Percentiles rank a stretch among this genome's conserved stretches.
Conservation (phyloP, 768 basidiomycete species). For the Pleurotus eryngii region DNA sequence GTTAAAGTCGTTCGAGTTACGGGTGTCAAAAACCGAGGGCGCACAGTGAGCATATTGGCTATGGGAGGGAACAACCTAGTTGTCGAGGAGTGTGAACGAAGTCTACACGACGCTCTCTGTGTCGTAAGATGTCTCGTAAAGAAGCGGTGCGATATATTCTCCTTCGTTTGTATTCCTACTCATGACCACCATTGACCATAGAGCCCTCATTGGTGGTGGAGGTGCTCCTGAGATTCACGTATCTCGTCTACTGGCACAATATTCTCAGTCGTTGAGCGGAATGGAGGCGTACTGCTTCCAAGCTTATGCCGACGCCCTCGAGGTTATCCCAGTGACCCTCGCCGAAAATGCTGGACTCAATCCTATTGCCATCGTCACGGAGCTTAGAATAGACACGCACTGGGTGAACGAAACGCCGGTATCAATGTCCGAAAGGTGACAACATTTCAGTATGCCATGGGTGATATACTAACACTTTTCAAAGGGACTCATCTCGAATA, state of each 20-base stretch:
- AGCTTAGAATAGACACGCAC: slow-evolving; percentile 91
- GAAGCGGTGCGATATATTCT: slow-evolving; percentile 65
- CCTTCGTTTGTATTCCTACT: neutral
- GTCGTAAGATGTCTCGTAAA: slow-evolving; percentile 98
- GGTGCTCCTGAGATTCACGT: slow-evolving; percentile 98
- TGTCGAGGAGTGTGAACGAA: slow-evolving; percentile 95
- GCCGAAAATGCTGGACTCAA: slow-evolving; percentile 99
- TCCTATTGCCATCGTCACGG: slow-evolving; percentile 97
- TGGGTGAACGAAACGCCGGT: slow-evolving; percentile 91
- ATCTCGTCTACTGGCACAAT: slow-evolving; percentile 85
- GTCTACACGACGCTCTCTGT: slow-evolving; percentile 97
- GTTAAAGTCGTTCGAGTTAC: slow-evolving; percentile 93
- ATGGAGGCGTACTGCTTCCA: slow-evolving; percentile 99
- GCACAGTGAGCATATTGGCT: slow-evolving; percentile 93
- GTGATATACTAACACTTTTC: neutral
- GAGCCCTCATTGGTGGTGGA: slow-evolving; percentile 89
- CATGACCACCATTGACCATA: neutral
- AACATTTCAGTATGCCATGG: slow-evolving; percentile 6
- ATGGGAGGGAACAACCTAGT: slow-evolving; percentile 93
- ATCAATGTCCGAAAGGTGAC: slow-evolving; percentile 96
- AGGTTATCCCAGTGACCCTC: slow-evolving; percentile 95
- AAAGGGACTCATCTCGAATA: slow-evolving; percentile 95
- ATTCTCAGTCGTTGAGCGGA: slow-evolving; percentile 90
- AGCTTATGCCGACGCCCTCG: slow-evolving; percentile 95
- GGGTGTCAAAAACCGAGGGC: slow-evolving; percentile 90